Evolutionary conservation across 2,329 filamentous ascomycete genomes (phyloP), one percentile per base, ranked within the genome.

Genomic region (Alternaria longipes): DNA sequence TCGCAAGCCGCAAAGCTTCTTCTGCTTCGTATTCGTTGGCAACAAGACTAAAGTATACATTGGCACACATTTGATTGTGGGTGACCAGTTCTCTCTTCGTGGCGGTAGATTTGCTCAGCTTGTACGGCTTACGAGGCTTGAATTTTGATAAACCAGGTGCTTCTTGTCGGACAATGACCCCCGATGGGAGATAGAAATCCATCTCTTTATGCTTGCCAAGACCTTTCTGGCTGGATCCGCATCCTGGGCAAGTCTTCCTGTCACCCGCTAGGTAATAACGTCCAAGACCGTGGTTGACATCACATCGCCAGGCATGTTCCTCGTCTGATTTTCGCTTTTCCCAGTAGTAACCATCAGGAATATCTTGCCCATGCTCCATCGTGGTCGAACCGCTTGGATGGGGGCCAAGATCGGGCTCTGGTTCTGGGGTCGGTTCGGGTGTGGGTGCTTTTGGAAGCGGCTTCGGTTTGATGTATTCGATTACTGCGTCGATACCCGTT

Each of bases 191-290:
- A 41, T 69, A 74, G 28, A 76, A 76, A 49, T 74, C 74, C 72
- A 76, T 74, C 0, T 28, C 11, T 4, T 42, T 8, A 4, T 60
- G 51, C 40, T 60, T 71, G 1, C 56, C 69, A 11, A 3, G 3
- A 0, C 71, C 65, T 5, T 8, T 36, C 11, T 52, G 65, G 36
- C 61, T 66, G 0, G 63, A 63, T 1, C 70, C 71, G 28, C 72
- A 76, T 0, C 72, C 70, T 8, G 67, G 67, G 47, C 74, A 75
- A 1, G 59, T 55, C 7, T 60, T 62, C 46, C 62, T 71, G 38
- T 75, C 65, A 11, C 72, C 67, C 7, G 72, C 68, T 18, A 73
- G 63, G 42, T 76, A 76, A 54, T 76, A 76, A 2, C 74, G 67
- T 8, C 74, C 72, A 8, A 75, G 64, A 6, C 67, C 71, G 20